Evolutionary conservation across 2,329 filamentous ascomycete genomes (phyloP).

Genomic region (Ceratocystis harringtonii): DNA sequence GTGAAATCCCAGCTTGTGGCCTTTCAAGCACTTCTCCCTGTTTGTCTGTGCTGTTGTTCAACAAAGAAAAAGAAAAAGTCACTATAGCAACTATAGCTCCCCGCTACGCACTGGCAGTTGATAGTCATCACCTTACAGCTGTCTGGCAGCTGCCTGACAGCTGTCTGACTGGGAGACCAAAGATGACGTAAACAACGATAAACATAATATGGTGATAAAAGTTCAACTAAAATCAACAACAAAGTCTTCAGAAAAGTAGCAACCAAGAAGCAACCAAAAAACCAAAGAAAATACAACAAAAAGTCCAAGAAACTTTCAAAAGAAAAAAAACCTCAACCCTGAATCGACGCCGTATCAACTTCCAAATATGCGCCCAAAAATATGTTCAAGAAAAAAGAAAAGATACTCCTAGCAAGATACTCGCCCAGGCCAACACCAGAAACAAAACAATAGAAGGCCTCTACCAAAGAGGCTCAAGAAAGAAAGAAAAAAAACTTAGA

Average conservation of each 20-base stretch:
- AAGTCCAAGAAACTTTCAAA: background rate
- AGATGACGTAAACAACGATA: background rate
- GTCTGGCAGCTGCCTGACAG: background rate
- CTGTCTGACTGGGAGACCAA: background rate
- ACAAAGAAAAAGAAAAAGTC: slow-evolving; percentile 8
- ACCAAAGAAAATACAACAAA: slow-evolving; percentile 1
- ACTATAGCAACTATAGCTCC: slow-evolving; percentile 3
- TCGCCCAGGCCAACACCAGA: slow-evolving; percentile 1
- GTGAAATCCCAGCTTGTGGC: background rate
- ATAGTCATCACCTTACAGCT: background rate
- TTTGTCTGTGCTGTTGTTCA: slow-evolving; percentile 8
- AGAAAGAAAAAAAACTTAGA: background rate
- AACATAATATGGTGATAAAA: background rate
- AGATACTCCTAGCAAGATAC: background rate
- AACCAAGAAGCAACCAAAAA: slow-evolving; percentile 6
- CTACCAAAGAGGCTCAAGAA: background rate
- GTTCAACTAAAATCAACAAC: background rate
- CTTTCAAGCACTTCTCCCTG: too few species aligned
- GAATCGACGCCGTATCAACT: background rate
- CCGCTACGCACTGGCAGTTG: background rate
- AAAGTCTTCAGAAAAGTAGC: background rate
- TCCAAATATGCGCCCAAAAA: background rate
- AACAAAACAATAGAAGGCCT: slow-evolving; percentile 2
- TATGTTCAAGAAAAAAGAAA: background rate
- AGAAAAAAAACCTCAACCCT: background rate